These are phyloP conservation scores for Lichenothelia convexa DNA, from an alignment of 495 filamentous ascomycete genomes.

Conservation along the genomic window DNA sequence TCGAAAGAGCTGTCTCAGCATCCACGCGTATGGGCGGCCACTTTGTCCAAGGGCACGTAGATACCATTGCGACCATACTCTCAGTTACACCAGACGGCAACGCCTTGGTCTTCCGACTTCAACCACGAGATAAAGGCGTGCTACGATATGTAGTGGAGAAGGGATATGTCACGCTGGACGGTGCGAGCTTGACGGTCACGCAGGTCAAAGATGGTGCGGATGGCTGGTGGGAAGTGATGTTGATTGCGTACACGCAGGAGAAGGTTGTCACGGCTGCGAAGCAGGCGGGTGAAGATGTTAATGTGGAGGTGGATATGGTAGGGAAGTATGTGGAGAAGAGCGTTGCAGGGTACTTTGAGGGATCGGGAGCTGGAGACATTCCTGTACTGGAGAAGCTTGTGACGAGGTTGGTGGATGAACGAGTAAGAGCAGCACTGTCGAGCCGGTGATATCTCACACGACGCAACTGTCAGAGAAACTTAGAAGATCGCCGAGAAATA, in stretches of 20 bases:
- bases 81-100: conserved; percentile 63
- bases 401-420: conserved; percentile 55
- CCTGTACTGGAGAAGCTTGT: conserved; percentile 74
- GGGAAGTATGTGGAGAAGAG: conserved; percentile 99
- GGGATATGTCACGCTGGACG: conserved; percentile 88
- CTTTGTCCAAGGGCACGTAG: conserved; percentile 88
- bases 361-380: conserved; percentile 32
- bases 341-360: conserved; percentile 47
- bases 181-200: conserved; percentile 89
- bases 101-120: conserved; percentile 66
- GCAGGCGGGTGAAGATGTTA: conserved; percentile 67
- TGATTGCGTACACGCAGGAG: conserved; percentile 96
- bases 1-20: conserved; percentile 79
- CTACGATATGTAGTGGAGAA: conserved; percentile 86
- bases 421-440: conserved; percentile 33
- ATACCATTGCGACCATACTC: conserved; percentile 61
- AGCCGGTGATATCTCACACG: too few relatives aligned
- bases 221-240: conserved; percentile 94
- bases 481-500: too few relatives aligned
- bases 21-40: conserved; percentile 80
- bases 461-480: too few relatives aligned
- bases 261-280: conserved; percentile 72
- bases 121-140: conserved; percentile 44
- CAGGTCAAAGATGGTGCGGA: conserved; percentile 40
- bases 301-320: conserved; percentile 95